These are phyloP conservation scores for Ormosia emarginata DNA, from an alignment of 306 rosid genomes.

Conservation along the genomic window DNA sequence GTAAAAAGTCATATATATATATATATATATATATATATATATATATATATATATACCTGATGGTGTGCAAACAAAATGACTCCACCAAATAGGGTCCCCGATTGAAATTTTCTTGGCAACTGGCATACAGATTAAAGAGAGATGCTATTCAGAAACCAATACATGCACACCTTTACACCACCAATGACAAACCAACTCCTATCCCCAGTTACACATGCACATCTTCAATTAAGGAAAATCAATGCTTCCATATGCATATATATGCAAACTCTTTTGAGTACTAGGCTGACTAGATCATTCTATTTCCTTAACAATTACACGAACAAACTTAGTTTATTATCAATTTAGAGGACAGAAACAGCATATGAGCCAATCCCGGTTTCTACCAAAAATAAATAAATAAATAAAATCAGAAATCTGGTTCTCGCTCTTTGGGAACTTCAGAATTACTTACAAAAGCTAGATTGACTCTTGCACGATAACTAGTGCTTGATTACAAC, in stretches of 20 bases:
- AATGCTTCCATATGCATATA: neutral
- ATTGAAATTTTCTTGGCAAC: neutral
- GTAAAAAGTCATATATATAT: neutral
- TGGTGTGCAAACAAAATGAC: too few species aligned
- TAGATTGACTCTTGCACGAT: neutral
- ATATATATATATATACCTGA: too few species aligned
- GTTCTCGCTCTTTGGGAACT: neutral
- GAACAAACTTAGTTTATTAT: constrained; percentile 4
- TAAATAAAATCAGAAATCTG: neutral
- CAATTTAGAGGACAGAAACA: neutral
- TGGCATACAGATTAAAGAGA: neutral
- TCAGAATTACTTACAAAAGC: constrained; percentile 7
- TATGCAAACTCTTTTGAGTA: neutral
- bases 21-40: too few species aligned
- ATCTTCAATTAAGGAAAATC: neutral
- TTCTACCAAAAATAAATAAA: neutral
- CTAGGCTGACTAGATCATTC: neutral
- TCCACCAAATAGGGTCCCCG: too few species aligned
- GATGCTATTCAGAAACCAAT: neutral
- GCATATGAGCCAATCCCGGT: neutral
- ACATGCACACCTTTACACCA: too few species aligned
- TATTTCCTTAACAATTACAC: neutral
- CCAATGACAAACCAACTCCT: neutral
- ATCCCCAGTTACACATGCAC: neutral
- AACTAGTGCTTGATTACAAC: constrained; percentile 45